Conservation (phyloP, 768 basidiomycete species). For the Termitomyces sp. region DNA sequence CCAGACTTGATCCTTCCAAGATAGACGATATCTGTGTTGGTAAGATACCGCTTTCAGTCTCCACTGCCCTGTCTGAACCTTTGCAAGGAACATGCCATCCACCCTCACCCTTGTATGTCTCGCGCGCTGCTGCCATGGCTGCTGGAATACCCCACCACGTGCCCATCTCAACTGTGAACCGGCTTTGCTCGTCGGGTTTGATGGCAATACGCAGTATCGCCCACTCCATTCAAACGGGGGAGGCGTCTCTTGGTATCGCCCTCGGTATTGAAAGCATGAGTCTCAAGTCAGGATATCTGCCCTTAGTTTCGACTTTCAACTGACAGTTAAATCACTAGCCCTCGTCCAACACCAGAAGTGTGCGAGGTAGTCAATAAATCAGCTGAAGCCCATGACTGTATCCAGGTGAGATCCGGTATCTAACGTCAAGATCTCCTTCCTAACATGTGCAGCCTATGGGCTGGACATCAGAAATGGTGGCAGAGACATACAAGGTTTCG, state of each 20-base stretch:
- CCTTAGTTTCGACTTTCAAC: slow-evolving; percentile 2
- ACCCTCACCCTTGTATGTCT: slow-evolving; percentile 77
- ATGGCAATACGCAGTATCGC: slow-evolving; percentile 93
- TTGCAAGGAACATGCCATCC: slow-evolving; percentile 88
- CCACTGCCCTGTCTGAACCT: not conserved
- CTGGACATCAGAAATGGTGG: slow-evolving; percentile 93
- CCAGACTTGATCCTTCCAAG: slow-evolving; percentile 62
- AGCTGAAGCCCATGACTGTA: slow-evolving; percentile 69
- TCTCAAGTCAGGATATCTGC: slow-evolving; percentile 48
- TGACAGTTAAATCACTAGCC: slow-evolving; percentile 32
- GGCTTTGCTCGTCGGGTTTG: slow-evolving; percentile 91
- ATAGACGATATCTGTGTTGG: slow-evolving; percentile 87
- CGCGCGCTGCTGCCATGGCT: slow-evolving; percentile 81
- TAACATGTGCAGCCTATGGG: slow-evolving; percentile 70
- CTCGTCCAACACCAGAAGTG: slow-evolving; percentile 72
- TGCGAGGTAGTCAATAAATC: slow-evolving; percentile 53
- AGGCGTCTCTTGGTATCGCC: slow-evolving; percentile 85
- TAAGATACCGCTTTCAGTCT: slow-evolving; percentile 25
- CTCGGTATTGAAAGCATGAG: slow-evolving; percentile 84
- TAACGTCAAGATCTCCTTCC: not conserved
- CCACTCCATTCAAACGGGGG: slow-evolving; percentile 78
- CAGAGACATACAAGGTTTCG: slow-evolving; percentile 71
- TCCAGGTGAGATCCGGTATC: slow-evolving; percentile 46
- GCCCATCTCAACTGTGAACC: slow-evolving; percentile 88
- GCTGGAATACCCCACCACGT: slow-evolving; percentile 86